phyloP scores from a whole-genome alignment of 495 filamentous ascomycete species.

The Penicillium cosmopolitanum region DNA sequence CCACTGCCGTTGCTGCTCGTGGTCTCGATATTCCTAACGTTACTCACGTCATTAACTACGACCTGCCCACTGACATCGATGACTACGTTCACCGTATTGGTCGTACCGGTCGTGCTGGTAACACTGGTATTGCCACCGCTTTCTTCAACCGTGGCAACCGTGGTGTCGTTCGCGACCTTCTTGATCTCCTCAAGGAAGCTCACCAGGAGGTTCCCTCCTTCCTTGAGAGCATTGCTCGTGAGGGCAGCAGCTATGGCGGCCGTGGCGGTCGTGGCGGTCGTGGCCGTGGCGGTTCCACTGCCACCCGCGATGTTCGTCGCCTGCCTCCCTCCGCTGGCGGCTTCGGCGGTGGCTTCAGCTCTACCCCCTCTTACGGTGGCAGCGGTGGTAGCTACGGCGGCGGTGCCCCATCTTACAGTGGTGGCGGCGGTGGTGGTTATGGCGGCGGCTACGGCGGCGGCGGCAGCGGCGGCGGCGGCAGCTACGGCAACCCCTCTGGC shows the following conservation, averaged over 20 bases:
- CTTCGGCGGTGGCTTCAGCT: constrained; percentile 48
- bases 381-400: constrained; percentile 56
- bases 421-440: constrained; percentile 43
- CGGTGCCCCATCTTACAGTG: constrained; percentile 37
- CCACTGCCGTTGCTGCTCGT: constrained; percentile 96
- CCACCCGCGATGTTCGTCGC: constrained; percentile 90
- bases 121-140: constrained; percentile 96
- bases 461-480: constrained; percentile 48
- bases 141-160: constrained; percentile 99
- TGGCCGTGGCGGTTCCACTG: constrained; percentile 59
- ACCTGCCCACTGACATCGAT: constrained; percentile 97
- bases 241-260: constrained; percentile 79
- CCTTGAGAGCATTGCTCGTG: constrained; percentile 94
- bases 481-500: constrained; percentile 87
- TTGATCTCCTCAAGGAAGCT: constrained; percentile 96
- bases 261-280: constrained; percentile 73
- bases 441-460: constrained; percentile 33
- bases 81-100: constrained; percentile 99
- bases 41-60: constrained; percentile 98
- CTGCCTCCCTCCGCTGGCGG: constrained; percentile 35
- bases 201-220: constrained; percentile 95
- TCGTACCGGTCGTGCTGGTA: constrained; percentile 99
- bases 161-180: constrained; percentile 90
- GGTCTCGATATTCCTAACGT: constrained; percentile 97
- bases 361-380: constrained; percentile 41